Evolutionary conservation across 805 yeast species (phyloP).

Genomic region (Pichia insulana): DNA sequence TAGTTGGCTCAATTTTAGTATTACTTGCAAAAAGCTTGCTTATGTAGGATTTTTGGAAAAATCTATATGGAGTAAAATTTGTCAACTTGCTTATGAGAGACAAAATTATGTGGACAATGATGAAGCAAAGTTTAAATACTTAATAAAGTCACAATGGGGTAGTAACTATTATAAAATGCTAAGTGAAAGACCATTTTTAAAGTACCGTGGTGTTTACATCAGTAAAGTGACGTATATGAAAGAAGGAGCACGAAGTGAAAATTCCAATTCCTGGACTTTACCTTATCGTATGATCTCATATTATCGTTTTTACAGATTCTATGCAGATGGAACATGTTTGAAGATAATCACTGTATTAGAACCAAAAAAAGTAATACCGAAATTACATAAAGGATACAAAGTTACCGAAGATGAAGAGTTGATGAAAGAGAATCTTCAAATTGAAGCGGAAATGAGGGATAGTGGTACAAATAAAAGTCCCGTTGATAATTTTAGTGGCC

Average conservation of each 20-base stretch:
- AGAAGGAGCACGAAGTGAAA: conserved; percentile 68
- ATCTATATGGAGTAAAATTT: conserved; percentile 41
- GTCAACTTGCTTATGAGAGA: conserved; percentile 41
- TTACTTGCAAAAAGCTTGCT: conserved; percentile 51
- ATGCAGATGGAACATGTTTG: conserved; percentile 66
- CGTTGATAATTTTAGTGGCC: conserved; percentile 4
- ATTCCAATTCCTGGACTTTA: conserved; percentile 56
- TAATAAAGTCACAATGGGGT: conserved; percentile 33
- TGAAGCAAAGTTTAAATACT: conserved; percentile 25
- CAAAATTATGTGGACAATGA: conserved; percentile 45
- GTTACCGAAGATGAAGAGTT: conserved; percentile 6
- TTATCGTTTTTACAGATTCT: conserved; percentile 77
- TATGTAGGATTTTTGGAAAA: conserved; percentile 47
- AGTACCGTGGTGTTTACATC: conserved; percentile 77
- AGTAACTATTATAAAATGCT: conserved; percentile 45
- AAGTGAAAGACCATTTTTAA: conserved; percentile 61
- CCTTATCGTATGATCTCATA: conserved; percentile 83
- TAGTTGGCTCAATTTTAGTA: conserved; percentile 54
- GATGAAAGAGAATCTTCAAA: conserved; percentile 18
- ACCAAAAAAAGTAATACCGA: conserved; percentile 59
- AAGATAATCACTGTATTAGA: conserved; percentile 64
- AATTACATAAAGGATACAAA: conserved; percentile 28
- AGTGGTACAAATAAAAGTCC: neutral
- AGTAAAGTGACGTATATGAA: conserved; percentile 78
- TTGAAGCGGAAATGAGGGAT: neutral